Evolutionary conservation across 805 yeast genomes (phyloP).

Genomic region (Schwanniomyces occidentalis): DNA sequence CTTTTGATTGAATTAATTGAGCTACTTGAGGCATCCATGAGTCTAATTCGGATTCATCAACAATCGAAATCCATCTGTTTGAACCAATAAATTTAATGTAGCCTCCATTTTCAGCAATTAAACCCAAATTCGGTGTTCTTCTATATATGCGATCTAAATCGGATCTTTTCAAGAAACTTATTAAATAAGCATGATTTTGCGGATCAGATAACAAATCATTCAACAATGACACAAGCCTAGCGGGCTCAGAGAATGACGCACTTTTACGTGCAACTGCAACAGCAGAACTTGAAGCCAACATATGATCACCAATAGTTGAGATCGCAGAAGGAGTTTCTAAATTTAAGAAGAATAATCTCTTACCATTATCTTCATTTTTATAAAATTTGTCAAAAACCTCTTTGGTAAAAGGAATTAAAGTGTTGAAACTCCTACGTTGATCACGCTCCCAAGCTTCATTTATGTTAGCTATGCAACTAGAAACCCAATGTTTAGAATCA

Average conservation of each 20-base stretch:
- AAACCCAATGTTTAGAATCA: slow-evolving; percentile 78
- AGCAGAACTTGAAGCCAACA: slow-evolving; percentile 25
- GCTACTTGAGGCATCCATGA: slow-evolving; percentile 62
- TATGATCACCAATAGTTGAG: slow-evolving; percentile 16
- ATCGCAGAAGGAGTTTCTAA: slow-evolving; percentile 45
- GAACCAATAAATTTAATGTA: slow-evolving; percentile 58
- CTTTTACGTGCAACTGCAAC: slow-evolving; percentile 19
- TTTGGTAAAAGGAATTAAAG: slow-evolving; percentile 31
- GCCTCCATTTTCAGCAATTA: slow-evolving; percentile 91
- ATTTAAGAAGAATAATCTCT: slow-evolving; percentile 54
- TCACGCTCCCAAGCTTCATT: slow-evolving; percentile 40
- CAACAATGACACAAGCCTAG: slow-evolving; percentile 57
- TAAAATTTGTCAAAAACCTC: slow-evolving; percentile 35
- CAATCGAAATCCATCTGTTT: slow-evolving; percentile 61
- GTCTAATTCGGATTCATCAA: slow-evolving; percentile 46
- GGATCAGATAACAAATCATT: slow-evolving; percentile 59
- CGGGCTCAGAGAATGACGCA: slow-evolving; percentile 50
- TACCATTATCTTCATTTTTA: slow-evolving; percentile 19
- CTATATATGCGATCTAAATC: slow-evolving; percentile 70
- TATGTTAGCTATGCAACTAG: slow-evolving; percentile 53
- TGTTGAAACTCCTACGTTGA: slow-evolving; percentile 23
- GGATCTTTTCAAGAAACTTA: slow-evolving; percentile 61
- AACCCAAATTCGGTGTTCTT: slow-evolving; percentile 68
- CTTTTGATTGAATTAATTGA: slow-evolving; percentile 56
- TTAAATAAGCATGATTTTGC: slow-evolving; percentile 66